phyloP scores from a whole-genome alignment of 2,329 filamentous ascomycete genomes.

The Metarhizium guizhouense region DNA sequence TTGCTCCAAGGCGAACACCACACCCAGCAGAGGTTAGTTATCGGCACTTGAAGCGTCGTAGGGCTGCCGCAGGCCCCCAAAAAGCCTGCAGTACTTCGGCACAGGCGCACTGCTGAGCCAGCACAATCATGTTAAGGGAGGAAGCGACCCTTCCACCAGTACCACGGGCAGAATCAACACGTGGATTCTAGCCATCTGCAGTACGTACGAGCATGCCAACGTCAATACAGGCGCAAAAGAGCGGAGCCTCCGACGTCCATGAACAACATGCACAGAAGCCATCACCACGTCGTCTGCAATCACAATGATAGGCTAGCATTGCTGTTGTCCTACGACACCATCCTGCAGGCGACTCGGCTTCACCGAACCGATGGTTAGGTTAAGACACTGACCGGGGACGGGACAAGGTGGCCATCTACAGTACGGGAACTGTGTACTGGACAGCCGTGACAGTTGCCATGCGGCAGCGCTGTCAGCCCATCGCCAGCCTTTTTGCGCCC shows the following conservation, averaged over 20 bases:
- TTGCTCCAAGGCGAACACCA: neutral
- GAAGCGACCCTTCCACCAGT: neutral
- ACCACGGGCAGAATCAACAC: neutral
- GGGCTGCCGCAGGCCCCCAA: conserved; percentile 1
- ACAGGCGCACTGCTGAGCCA: neutral
- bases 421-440: neutral
- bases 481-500: no score
- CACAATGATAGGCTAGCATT: neutral
- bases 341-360: neutral
- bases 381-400: neutral
- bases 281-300: neutral
- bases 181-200: neutral
- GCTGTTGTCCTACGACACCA: neutral
- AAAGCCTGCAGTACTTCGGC: neutral
- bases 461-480: no score
- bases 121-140: neutral
- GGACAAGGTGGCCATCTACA: neutral
- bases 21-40: neutral
- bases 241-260: neutral
- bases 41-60: conserved; percentile 2
- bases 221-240: neutral
- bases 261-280: neutral
- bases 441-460: no score
- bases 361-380: neutral
- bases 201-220: neutral